Evolutionary conservation across 805 yeast genomes (phyloP).

Genomic region (Starmera dryadoides): DNA sequence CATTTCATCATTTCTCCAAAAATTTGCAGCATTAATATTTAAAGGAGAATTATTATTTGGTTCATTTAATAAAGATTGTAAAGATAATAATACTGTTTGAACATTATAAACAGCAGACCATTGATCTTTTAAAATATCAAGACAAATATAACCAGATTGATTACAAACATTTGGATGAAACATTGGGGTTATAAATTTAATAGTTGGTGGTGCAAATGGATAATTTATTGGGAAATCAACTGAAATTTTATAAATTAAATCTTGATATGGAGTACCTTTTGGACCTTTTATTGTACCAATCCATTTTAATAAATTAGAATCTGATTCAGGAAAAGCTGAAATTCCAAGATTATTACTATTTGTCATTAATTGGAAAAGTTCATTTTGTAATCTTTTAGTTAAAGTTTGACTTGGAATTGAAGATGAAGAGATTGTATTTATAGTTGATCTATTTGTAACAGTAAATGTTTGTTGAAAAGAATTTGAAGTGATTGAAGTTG

Average conservation of each 20-base stretch:
- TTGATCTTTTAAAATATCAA: slow-evolving; percentile 55
- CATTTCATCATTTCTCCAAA: slow-evolving; percentile 37
- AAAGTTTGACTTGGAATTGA: not conserved
- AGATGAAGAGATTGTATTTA: slow-evolving; percentile 14
- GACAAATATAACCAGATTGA: slow-evolving; percentile 56
- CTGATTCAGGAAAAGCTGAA: slow-evolving; percentile 47
- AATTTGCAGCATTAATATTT: slow-evolving; percentile 49
- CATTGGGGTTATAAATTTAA: slow-evolving; percentile 41
- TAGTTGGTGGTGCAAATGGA: slow-evolving; percentile 51
- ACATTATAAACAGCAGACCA: slow-evolving; percentile 62
- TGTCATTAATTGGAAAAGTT: slow-evolving; percentile 46
- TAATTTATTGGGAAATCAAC: slow-evolving; percentile 46
- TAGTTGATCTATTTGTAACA: slow-evolving; percentile 2
- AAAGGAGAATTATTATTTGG: slow-evolving; percentile 53
- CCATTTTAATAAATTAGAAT: slow-evolving; percentile 38
- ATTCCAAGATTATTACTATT: slow-evolving; percentile 40
- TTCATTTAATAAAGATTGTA: slow-evolving; percentile 54
- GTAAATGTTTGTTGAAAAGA: too few species aligned
- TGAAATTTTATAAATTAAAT: slow-evolving; percentile 31
- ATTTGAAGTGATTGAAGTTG: too few species aligned
- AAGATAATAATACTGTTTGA: slow-evolving; percentile 49
- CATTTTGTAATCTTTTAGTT: slow-evolving; percentile 41
- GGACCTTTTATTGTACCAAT: slow-evolving; percentile 55
- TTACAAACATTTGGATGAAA: slow-evolving; percentile 44
- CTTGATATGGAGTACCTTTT: slow-evolving; percentile 47